Base-by-base conservation (phyloP, 169 alveolate species). In the Eimeria acervulina region DNA sequence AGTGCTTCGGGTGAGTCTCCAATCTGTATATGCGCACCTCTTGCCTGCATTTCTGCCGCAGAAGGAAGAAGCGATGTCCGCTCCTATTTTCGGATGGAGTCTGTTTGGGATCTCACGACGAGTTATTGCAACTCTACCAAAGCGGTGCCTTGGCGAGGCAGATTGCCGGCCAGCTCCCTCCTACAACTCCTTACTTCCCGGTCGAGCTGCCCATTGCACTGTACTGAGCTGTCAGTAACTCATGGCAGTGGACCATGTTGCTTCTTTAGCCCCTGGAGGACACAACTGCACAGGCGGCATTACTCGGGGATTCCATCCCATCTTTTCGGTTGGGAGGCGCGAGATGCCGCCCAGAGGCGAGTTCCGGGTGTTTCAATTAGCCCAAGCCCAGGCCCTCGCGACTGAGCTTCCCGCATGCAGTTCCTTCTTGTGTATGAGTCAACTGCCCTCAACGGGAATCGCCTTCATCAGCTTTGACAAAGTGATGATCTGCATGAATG, bases 181-280 rank as follows among this genome's bases (percentile, higher is more conserved):
- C 47, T 26, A 44, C 72, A 38, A 51, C 61, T 26, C 78, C 76
- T 0, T 47, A 33, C 68, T 76, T 55, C 44, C 47, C 52, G 1
- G 91, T 81, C 42, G 91, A 72, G 44, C 52, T 91, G 66, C 95
- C 95, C 59, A 74, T 91, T 55, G 95, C 95, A 15, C 81, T 91
- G 80, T 91, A 91, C 91, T 91, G 95, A 91, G 28, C 51, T n/a
- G 12, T 15, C 42, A 0, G 28, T 21, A 17, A 23, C 36, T n/a
- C 36, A 17, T 33, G 28, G 7, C 31, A 7, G 33, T n/a, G 61
- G 85, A 13, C 55, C 51, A 42, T 21, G 47, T n/a, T 68, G 61
- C 59, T 19, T 74, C 1, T 40, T 19, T 0, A 74, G 85, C 85
- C 17, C 26, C 40, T 36, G 28, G 63, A 26, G 59, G 87, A 17